Conservation (phyloP, 2,329 filamentous ascomycete genomes). For the Bipolaris oryzae region DNA sequence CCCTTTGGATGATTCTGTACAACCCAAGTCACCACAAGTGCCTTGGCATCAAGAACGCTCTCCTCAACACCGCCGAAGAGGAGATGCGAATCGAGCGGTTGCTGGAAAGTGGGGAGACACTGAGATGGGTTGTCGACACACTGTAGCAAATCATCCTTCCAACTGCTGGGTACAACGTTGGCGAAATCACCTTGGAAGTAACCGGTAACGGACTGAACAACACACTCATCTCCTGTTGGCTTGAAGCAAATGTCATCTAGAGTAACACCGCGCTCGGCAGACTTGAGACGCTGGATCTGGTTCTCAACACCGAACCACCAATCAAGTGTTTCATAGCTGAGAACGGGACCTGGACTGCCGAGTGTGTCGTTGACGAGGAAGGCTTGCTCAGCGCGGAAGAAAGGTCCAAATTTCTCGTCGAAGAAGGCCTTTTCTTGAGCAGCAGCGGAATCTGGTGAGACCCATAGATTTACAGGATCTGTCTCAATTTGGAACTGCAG, state of each 20-base stretch:
- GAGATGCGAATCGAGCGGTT: constrained; percentile 84
- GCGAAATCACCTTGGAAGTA: constrained; percentile 77
- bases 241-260: constrained; percentile 93
- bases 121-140: constrained; percentile 79
- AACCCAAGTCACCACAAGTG: constrained; percentile 92
- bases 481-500: constrained; percentile 86
- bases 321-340: constrained; percentile 83
- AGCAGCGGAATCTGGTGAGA: constrained; percentile 89
- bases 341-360: constrained; percentile 71
- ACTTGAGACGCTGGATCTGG: constrained; percentile 74
- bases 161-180: constrained; percentile 67
- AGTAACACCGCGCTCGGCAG: constrained; percentile 68
- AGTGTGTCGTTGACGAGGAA: constrained; percentile 90
- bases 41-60: constrained; percentile 72
- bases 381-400: constrained; percentile 90
- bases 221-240: constrained; percentile 85
- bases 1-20: constrained; percentile 84
- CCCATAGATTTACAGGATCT: constrained; percentile 91
- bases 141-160: constrained; percentile 72
- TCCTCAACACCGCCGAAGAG: constrained; percentile 81
- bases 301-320: constrained; percentile 96
- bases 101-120: constrained; percentile 86
- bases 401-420: constrained; percentile 89
- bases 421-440: constrained; percentile 95
- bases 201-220: constrained; percentile 88